Evolutionary conservation across 1,284 basidiomycete genomes (phyloP).

Genomic region (Fomitopsis betulina): DNA sequence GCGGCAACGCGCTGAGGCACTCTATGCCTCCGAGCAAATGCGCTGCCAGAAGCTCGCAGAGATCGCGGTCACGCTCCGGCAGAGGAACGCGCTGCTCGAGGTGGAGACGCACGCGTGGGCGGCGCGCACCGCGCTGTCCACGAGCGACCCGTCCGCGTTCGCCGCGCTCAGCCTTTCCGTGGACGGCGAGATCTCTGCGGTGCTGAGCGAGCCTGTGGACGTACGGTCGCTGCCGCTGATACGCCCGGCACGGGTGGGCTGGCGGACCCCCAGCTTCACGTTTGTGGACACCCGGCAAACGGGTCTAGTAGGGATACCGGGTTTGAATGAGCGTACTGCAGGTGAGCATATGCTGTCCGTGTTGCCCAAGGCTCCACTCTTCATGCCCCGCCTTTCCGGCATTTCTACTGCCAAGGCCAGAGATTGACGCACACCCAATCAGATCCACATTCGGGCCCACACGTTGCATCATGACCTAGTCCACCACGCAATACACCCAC

Average conservation of each 20-base stretch:
- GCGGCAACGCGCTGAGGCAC: constrained; percentile 28
- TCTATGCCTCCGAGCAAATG: constrained; percentile 17
- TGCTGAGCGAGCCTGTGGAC: background rate
- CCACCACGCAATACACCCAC: background rate
- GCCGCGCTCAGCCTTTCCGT: constrained; percentile 5
- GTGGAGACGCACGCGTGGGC: constrained; percentile 16
- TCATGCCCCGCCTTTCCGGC: background rate
- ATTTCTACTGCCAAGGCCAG: background rate
- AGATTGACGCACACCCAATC: background rate
- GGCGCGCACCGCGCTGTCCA: constrained; percentile 5
- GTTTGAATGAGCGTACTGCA: constrained; percentile 1
- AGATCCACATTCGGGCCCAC: background rate
- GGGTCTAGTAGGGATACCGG: background rate
- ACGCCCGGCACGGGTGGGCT: background rate
- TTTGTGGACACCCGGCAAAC: background rate
- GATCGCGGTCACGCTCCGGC: constrained; percentile 13
- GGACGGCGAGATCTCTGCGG: background rate
- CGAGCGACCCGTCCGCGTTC: constrained; percentile 10
- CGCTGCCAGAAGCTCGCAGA: constrained; percentile 17
- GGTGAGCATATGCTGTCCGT: background rate
- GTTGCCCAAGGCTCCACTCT: background rate
- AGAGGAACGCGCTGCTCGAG: constrained; percentile 16
- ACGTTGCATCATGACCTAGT: background rate
- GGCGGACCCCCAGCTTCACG: background rate
- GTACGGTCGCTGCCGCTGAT: background rate